Evolutionary conservation across 345 rosid species (phyloP).

Genomic region (Eucalyptus melliodora): DNA sequence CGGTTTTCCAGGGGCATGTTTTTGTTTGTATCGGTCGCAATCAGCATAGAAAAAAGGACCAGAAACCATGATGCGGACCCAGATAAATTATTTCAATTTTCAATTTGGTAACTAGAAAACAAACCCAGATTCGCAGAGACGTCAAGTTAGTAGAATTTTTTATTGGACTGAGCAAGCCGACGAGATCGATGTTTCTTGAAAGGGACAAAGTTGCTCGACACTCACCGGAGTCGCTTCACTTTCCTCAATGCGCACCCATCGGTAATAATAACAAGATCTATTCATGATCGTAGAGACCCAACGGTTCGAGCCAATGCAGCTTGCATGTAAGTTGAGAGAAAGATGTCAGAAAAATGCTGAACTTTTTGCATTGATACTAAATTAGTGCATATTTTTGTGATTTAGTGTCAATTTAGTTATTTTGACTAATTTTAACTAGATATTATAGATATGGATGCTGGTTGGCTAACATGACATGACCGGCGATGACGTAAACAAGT

Average conservation of each 20-base stretch:
- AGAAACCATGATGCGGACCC: not conserved
- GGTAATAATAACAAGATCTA: not conserved
- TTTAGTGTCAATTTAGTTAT: too few relatives aligned
- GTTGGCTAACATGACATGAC: rapidly evolving
- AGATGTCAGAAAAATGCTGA: too few relatives aligned
- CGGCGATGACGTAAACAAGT: rapidly evolving
- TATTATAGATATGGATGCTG: rapidly evolving
- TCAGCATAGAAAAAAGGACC: not conserved
- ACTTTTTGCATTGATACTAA: not conserved
- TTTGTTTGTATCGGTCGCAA: not conserved
- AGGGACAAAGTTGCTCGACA: not conserved
- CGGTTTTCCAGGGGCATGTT: not conserved
- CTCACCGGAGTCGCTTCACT: not conserved
- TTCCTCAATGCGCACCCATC: not conserved
- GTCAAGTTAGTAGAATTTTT: not conserved
- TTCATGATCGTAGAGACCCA: not conserved
- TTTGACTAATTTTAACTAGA: not conserved
- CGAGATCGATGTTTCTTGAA: not conserved
- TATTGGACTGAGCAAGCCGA: not conserved
- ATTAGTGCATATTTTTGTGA: too few relatives aligned
- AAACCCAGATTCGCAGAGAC: not conserved
- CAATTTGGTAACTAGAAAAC: not conserved
- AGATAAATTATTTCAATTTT: not conserved
- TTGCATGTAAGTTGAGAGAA: not conserved
- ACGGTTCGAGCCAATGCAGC: not conserved